phyloP scores from a whole-genome alignment of 208 protist genomes.

The Blastocrithidia nonstop region DNA sequence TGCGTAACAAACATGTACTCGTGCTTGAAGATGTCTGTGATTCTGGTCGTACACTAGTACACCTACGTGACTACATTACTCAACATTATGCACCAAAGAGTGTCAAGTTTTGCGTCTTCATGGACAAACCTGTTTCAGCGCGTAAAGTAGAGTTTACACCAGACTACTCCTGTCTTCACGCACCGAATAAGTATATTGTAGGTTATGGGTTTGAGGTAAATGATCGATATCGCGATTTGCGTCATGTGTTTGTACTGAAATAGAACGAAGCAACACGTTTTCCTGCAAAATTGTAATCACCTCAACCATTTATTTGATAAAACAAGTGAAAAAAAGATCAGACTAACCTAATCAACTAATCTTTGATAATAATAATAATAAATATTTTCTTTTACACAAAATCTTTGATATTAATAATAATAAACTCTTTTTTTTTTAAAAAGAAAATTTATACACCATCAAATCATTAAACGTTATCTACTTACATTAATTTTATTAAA shows the following conservation, averaged over 20 bases:
- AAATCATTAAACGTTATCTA: too few species aligned
- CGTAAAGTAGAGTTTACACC: conserved; percentile 33
- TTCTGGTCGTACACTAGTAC: conserved; percentile 60
- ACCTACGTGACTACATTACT: conserved; percentile 25
- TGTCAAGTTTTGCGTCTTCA: conserved; percentile 56
- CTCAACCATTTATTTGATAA: conserved; percentile 2
- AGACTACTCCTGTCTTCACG: conserved; percentile 48
- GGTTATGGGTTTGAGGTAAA: conserved; percentile 89
- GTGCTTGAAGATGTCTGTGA: conserved; percentile 85
- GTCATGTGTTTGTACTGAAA: conserved; percentile 68
- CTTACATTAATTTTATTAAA: too few species aligned
- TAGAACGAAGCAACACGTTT: conserved; percentile 39
- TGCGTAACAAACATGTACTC: conserved; percentile 71
- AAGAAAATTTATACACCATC: too few species aligned
- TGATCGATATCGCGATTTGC: conserved; percentile 63
- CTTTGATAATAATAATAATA: too few species aligned
- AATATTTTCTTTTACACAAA: too few species aligned
- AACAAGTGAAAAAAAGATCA: conserved; percentile 1
- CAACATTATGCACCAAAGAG: conserved; percentile 28
- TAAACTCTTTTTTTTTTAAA: too few species aligned
- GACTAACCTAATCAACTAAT: background rate
- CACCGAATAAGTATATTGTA: conserved; percentile 73
- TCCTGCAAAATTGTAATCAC: conserved; percentile 40
- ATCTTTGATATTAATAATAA: too few species aligned
- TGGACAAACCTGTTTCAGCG: conserved; percentile 53